Evolutionary conservation across 768 basidiomycete species (phyloP).

Genomic region (Tulasnella sp.): DNA sequence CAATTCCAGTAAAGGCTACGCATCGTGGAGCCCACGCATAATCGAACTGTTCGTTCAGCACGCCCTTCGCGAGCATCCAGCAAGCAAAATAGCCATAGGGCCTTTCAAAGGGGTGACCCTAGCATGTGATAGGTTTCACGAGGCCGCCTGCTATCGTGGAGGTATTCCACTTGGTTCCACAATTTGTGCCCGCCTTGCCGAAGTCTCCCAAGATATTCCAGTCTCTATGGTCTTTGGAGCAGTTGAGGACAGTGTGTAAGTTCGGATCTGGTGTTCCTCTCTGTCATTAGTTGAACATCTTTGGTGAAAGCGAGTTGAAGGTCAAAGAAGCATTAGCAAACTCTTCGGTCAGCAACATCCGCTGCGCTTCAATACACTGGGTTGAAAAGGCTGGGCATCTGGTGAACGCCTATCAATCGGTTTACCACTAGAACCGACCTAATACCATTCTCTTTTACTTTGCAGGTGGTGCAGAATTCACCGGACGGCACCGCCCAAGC

Average conservation of each 20-base stretch:
- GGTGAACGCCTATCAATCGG: not conserved
- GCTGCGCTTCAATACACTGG: conserved; percentile 20
- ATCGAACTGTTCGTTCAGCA: conserved; percentile 25
- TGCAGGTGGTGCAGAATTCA: conserved; percentile 20
- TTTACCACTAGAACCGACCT: not conserved
- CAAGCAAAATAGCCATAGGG: not conserved
- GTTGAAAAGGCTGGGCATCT: conserved; percentile 24
- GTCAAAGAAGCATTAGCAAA: conserved; percentile 20
- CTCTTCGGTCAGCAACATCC: conserved; percentile 9
- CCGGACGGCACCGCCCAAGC: conserved; percentile 16
- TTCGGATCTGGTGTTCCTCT: not conserved
- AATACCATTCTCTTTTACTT: not conserved
- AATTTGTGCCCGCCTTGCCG: conserved; percentile 1
- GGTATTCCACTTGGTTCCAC: not conserved
- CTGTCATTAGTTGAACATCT: not conserved
- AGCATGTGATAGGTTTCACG: conserved; percentile 25
- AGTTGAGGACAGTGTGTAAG: conserved; percentile 18
- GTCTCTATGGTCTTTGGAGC: conserved; percentile 8
- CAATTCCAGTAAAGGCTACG: conserved; percentile 21
- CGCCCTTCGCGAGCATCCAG: conserved; percentile 29
- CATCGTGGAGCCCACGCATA: conserved; percentile 23
- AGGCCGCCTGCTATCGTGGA: conserved; percentile 32
- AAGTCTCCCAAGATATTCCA: conserved; percentile 23
- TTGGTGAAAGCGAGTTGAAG: not conserved
- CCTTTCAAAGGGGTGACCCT: conserved; percentile 30